These are phyloP conservation scores for Meyerozyma athensensis DNA, from an alignment of 1,139 yeast genomes.

Conservation along the genomic window DNA sequence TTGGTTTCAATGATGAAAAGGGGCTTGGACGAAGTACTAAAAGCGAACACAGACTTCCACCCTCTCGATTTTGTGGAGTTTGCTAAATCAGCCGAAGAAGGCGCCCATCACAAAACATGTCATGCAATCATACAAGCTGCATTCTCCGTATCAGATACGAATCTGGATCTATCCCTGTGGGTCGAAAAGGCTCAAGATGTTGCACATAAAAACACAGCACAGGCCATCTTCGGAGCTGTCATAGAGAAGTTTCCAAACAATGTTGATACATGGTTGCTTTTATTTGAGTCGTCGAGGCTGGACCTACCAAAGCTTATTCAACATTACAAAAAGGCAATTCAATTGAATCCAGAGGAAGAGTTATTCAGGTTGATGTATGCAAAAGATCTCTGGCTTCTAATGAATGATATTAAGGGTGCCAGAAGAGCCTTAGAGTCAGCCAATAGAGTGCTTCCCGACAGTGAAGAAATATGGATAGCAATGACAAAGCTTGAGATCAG, in stretches of 20 bases:
- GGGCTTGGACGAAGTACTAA: conserved; percentile 42
- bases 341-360: conserved; percentile 43
- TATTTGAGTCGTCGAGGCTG: conserved; percentile 43
- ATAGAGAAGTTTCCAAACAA: conserved; percentile 46
- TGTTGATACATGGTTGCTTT: conserved; percentile 50
- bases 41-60: neutral
- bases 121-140: conserved; percentile 23
- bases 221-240: conserved; percentile 43
- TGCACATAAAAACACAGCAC: neutral
- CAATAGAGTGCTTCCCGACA: conserved; percentile 31
- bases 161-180: neutral
- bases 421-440: conserved; percentile 50
- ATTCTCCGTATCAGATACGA: conserved; percentile 1
- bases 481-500: conserved; percentile 58
- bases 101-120: conserved; percentile 32
- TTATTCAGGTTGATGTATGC: conserved; percentile 66
- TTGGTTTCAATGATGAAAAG: conserved; percentile 43
- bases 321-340: conserved; percentile 49
- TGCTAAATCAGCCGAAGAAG: conserved; percentile 35
- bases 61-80: conserved; percentile 37
- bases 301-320: conserved; percentile 31
- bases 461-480: conserved; percentile 66
- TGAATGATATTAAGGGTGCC: conserved; percentile 47
- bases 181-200: neutral
- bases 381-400: conserved; percentile 55